Conservation (phyloP, 192 early-diverging fungal species). For the Pilaira anomala region DNA sequence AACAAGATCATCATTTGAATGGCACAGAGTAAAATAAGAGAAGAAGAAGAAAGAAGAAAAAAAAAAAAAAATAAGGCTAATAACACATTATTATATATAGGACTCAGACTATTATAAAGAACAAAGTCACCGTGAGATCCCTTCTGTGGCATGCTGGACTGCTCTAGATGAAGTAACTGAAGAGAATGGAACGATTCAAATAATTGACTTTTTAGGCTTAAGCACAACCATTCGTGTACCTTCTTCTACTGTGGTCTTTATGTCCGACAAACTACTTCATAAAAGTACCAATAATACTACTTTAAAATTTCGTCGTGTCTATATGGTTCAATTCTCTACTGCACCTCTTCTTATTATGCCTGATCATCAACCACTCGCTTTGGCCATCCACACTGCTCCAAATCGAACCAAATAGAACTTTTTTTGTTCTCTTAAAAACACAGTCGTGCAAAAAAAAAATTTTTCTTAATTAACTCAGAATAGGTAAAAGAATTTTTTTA, state of each 20-base stretch:
- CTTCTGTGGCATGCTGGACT: slow-evolving; percentile 35
- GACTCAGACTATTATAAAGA: slow-evolving; percentile 31
- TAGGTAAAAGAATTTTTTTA: too few relatives aligned
- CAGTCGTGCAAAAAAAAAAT: too few relatives aligned
- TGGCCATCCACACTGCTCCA: background rate
- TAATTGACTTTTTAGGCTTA: background rate
- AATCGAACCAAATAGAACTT: background rate
- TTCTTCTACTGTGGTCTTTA: slow-evolving; percentile 33
- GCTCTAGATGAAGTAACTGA: slow-evolving; percentile 31
- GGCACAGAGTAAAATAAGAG: slow-evolving; percentile 31
- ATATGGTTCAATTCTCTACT: slow-evolving; percentile 34
- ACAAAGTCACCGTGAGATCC: background rate
- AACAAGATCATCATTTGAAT: slow-evolving; percentile 26
- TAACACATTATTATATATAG: slow-evolving; percentile 13
- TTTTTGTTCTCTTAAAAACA: too few relatives aligned
- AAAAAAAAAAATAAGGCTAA: too few relatives aligned
- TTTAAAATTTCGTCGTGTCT: slow-evolving; percentile 31
- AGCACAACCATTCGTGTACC: background rate
- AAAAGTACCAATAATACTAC: slow-evolving; percentile 32
- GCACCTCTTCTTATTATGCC: background rate
- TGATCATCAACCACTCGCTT: background rate
- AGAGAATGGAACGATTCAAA: slow-evolving; percentile 1
- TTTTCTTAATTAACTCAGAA: too few relatives aligned
- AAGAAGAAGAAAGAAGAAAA: background rate
- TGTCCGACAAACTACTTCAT: slow-evolving; percentile 27